Conservation (phyloP, 2,329 filamentous ascomycete species). For the Diaporthe humulicola region DNA sequence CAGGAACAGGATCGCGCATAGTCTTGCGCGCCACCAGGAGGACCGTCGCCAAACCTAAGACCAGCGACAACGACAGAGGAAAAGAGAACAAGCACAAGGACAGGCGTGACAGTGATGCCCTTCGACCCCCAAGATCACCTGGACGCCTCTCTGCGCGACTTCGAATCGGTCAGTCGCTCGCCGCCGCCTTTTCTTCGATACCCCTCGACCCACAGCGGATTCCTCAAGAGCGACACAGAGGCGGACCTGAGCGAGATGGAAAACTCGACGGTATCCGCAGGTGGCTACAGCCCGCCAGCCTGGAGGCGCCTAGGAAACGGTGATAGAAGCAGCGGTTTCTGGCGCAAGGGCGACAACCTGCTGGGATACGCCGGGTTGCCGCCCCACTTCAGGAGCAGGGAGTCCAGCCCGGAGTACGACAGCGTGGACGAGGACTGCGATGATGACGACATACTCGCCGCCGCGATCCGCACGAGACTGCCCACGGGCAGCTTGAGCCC, state of each 20-base stretch:
- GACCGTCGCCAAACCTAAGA: neutral
- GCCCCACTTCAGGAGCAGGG: constrained; percentile 40
- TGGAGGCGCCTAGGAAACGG: constrained; percentile 73
- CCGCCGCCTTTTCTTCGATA: constrained; percentile 56
- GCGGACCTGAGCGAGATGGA: constrained; percentile 54
- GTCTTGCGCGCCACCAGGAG: constrained; percentile 39
- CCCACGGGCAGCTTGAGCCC: constrained; percentile 69
- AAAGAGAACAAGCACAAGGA: constrained; percentile 42
- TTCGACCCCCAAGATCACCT: constrained; percentile 51
- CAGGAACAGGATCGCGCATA: constrained; percentile 37
- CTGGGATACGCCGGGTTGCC: constrained; percentile 42
- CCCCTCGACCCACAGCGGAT: constrained; percentile 58
- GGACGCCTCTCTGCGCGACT: constrained; percentile 66
- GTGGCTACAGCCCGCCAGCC: constrained; percentile 72
- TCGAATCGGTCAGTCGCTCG: constrained; percentile 61
- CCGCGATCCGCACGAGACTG: constrained; percentile 67
- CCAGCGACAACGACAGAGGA: constrained; percentile 42
- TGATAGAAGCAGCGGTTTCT: constrained; percentile 70
- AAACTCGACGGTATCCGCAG: constrained; percentile 59
- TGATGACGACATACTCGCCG: constrained; percentile 60
- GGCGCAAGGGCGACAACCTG: constrained; percentile 60
- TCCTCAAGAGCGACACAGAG: constrained; percentile 55
- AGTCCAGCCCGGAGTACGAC: constrained; percentile 52
- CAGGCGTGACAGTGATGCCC: constrained; percentile 39
- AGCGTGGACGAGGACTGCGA: constrained; percentile 51